A percentile compares a stretch with the other conserved stretches of the same genome.
Evolutionary conservation across 108 stramenopile genomes (phyloP).

Genomic region (Hondaea fermentalgiana): DNA sequence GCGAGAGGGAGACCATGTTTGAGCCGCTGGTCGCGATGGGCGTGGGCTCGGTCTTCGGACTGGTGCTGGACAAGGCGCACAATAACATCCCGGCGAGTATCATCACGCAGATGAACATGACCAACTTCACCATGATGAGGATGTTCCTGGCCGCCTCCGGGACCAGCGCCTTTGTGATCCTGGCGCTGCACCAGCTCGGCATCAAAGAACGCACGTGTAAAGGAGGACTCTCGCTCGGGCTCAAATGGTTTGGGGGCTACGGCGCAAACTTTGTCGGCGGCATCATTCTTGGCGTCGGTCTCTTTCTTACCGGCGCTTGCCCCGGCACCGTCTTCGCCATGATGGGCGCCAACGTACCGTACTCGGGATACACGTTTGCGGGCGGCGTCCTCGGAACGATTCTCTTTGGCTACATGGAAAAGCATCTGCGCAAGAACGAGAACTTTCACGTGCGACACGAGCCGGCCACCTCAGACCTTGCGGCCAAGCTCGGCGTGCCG

Average conservation of each 20-base stretch:
- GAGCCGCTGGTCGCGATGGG: not conserved
- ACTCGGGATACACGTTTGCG: not conserved
- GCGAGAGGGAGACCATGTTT: not conserved
- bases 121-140: not conserved
- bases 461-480: not conserved
- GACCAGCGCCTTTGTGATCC: not conserved
- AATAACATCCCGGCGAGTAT: not conserved
- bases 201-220: not conserved
- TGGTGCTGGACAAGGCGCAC: not conserved
- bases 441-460: not conserved
- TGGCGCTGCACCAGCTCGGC: not conserved
- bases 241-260: not conserved
- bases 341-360: not conserved
- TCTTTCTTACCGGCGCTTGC: not conserved
- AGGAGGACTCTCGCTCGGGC: not conserved
- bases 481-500: not conserved
- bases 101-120: not conserved
- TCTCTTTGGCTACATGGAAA: not conserved
- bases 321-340: not conserved
- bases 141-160: not conserved
- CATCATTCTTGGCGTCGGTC: not conserved
- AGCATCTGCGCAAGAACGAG: not conserved
- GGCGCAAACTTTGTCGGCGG: not conserved
- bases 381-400: not conserved
- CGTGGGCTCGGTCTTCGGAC: not conserved